Evolutionary conservation across 495 filamentous ascomycete species (phyloP).

Genomic region (Penicillium bialowiezense): DNA sequence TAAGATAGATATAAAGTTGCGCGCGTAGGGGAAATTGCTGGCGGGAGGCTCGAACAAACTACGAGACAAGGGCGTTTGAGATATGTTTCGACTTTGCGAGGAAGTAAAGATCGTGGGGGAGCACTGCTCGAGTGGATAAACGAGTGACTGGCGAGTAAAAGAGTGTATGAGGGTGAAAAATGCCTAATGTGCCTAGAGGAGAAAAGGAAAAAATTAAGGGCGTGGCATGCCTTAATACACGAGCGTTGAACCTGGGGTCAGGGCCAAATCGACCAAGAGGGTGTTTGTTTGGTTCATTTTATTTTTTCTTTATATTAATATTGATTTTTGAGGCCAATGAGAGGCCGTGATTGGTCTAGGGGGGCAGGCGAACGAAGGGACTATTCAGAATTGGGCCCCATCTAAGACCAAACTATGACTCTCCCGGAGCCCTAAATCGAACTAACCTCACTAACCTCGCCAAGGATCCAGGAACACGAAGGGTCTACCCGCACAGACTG

Average conservation of each 20-base stretch:
- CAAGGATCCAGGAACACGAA: slow-evolving; percentile 1
- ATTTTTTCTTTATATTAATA: slow-evolving; percentile 8
- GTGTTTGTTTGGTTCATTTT: slow-evolving; percentile 2
- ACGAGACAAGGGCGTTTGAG: slow-evolving; percentile 8
- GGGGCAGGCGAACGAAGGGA: slow-evolving; percentile 9
- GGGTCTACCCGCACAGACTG: slow-evolving; percentile 14
- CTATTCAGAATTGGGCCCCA: slow-evolving; percentile 21
- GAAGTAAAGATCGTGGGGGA: slow-evolving; percentile 28
- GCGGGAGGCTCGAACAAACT: background rate
- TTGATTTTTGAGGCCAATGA: slow-evolving; percentile 1
- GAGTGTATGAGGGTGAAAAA: slow-evolving; percentile 12
- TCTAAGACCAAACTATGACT: slow-evolving; percentile 19
- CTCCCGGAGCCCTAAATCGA: slow-evolving; percentile 3
- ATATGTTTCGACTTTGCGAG: slow-evolving; percentile 6
- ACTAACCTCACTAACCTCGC: background rate
- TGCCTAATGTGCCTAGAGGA: slow-evolving; percentile 16
- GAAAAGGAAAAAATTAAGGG: slow-evolving; percentile 20
- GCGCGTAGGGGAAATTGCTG: background rate
- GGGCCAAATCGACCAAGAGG: slow-evolving; percentile 8
- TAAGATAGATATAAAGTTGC: background rate
- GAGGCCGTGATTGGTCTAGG: slow-evolving; percentile 10
- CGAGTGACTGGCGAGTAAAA: slow-evolving; percentile 19
- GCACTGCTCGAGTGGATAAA: slow-evolving; percentile 29
- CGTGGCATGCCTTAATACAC: slow-evolving; percentile 21
- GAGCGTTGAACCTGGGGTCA: slow-evolving; percentile 15